Evolutionary conservation across 1,139 yeast genomes (phyloP), one percentile per base, ranked within the genome.

Genomic region (Magnusiomyces ingens): DNA sequence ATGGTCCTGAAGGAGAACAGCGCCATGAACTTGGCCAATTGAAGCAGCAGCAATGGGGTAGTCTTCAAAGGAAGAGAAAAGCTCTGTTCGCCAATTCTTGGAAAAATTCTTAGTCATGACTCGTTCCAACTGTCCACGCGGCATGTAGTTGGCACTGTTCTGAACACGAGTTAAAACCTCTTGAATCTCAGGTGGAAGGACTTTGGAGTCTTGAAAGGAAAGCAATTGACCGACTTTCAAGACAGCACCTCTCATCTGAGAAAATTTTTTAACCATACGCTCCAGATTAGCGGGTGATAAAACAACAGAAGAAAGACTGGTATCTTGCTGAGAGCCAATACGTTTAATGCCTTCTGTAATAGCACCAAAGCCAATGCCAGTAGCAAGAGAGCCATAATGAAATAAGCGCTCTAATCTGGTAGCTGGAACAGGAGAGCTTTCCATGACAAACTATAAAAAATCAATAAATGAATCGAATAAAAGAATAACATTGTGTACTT

Each of bases 231-330:
- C 99, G 52, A 93, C 79, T 67, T 93, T 93, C 64, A 93, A 76
- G 2, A 99, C 99, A 2, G 99, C 99, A 13, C 99, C 99, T 66
- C 99, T 79, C 99, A 93, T 93, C 65, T 87, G 83, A 52, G 94
- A 82, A 63, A 93, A 81, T 67, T 89, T 90, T 60, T 79, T 81
- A 15, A 96, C 95, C 75, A 93, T 80, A 52, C 95, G 73, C 63
- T 93, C 96, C 49, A 93, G 83, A 67, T 93, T 93, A 29, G 80
- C 79, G 1, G 95, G 91, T 3, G 89, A 84, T 59, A 93, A 74
- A 2, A 94, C 73, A 48, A 90, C 69, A 1, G 85, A 80, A 57
- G 82, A 71, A 13, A 80, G 71, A n/a, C 84, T 75, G 3, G 76
- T 63, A 18, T 79, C 78, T 45, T 70, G 68, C 19, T 57, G 49